Base-by-base conservation (phyloP, 306 rosid genomes). In the Rosa lucieae region DNA sequence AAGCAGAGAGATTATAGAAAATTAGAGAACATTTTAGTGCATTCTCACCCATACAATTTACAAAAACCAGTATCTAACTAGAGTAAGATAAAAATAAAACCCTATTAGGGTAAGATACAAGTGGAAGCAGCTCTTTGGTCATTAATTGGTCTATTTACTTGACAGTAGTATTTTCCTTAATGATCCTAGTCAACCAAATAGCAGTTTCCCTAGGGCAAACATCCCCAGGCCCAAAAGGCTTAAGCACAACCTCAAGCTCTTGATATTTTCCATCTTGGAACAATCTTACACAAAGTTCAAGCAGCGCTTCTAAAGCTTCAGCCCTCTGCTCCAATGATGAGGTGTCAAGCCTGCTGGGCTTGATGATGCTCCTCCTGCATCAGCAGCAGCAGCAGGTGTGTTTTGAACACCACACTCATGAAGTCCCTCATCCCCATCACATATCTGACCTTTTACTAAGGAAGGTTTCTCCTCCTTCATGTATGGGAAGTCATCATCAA, bases 191-290 rank as follows among this genome's bases (percentile, higher is more conserved):
- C 43, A 63, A 14, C 43, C 69, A 63, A 14, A 63, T 63, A 14
- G 43, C 99, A 80, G 97, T 93, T 91, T 95, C 99, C 80, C 99
- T 88, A 0, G 98, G 96, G 67, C 97, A 93, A 85, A 91, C 99
- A 83, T 91, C 90, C 43, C 86, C 97, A 1, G 97, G 91, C 10
- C 98, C 99, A 76, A 95, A 95, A 47, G 99, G 99, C 89, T 91
- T 93, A 78, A 95, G 80, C 86, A 95, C 77, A 74, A 93, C 96
- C 76, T 97, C 99, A 62, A 95, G 93, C 77, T 95, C 99, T 17
- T 91, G 96, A 55, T 95, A 95, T 77, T 92, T 87, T 85, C 88
- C 92, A 21, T 89, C 94, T 76, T 89, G 93, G 13, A 93, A 94
- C 85, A 95, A 84, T 77, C 97, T 93, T 46, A 97, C 98, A 87